phyloP scores from a whole-genome alignment of 1,284 basidiomycete species.

The Vanrija pseudolonga region DNA sequence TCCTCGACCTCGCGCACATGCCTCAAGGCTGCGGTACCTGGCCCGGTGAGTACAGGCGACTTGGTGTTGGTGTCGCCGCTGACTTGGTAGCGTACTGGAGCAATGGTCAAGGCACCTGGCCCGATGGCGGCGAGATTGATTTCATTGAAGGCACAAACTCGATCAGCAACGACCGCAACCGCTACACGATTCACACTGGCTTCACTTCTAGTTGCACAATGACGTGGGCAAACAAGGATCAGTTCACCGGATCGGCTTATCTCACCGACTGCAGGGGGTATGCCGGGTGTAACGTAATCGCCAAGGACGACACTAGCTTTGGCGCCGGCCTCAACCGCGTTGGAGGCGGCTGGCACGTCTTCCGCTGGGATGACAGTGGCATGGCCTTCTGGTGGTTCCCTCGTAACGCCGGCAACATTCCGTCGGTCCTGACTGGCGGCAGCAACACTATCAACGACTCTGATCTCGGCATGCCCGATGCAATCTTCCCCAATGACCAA shows the following conservation, averaged over 20 bases:
- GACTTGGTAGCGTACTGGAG: constrained; percentile 58
- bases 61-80: too few relatives aligned
- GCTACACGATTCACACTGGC: constrained; percentile 9
- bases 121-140: constrained; percentile 73
- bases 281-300: constrained; percentile 2
- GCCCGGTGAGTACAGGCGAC: constrained; percentile 45
- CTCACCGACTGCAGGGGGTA: constrained; percentile 55
- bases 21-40: constrained; percentile 52
- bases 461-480: constrained; percentile 4
- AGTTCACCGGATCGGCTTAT: constrained; percentile 22
- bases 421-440: not conserved
- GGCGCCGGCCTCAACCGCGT: constrained; percentile 46
- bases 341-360: constrained; percentile 76
- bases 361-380: constrained; percentile 32
- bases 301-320: constrained; percentile 5
- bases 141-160: constrained; percentile 66
- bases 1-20: constrained; percentile 47
- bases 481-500: not conserved
- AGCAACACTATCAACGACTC: constrained; percentile 1
- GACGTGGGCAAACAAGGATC: constrained; percentile 53
- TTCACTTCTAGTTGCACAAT: constrained; percentile 50
- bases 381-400: constrained; percentile 11
- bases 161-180: constrained; percentile 13
- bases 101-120: constrained; percentile 61
- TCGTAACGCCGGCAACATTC: constrained; percentile 6